Conservation (phyloP, 1,284 basidiomycete genomes). For the Vanrija humicola region DNA sequence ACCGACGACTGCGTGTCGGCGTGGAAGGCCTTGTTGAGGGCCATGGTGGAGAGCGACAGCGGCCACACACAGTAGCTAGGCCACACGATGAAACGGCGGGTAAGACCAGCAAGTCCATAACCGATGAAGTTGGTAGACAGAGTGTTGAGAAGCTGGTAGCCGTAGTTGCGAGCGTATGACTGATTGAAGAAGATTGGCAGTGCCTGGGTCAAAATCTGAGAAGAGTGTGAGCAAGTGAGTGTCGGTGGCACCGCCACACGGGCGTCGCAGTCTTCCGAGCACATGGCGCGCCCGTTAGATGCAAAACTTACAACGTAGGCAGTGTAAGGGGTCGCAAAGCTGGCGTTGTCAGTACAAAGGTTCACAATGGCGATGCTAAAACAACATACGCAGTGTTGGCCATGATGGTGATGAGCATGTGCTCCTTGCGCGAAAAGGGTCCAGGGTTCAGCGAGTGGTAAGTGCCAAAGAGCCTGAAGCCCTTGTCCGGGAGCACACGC, state of each 20-base stretch:
- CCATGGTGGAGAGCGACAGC: slow-evolving; percentile 50
- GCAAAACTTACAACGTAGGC: slow-evolving; percentile 35
- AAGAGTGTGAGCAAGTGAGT: not conserved
- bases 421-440: slow-evolving; percentile 52
- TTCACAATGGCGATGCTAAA: slow-evolving; percentile 8
- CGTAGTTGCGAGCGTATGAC: slow-evolving; percentile 41
- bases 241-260: no score
- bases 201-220: slow-evolving; percentile 31
- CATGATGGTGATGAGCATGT: slow-evolving; percentile 47
- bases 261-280: slow-evolving; percentile 5
- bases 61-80: slow-evolving; percentile 53
- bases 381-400: slow-evolving; percentile 36
- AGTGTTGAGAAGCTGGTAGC: slow-evolving; percentile 45
- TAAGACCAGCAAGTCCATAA: slow-evolving; percentile 54
- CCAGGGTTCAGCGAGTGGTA: slow-evolving; percentile 44
- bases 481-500: slow-evolving; percentile 1
- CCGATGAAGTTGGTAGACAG: slow-evolving; percentile 54
- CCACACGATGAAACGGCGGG: slow-evolving; percentile 52
- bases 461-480: slow-evolving; percentile 13
- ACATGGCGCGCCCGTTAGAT: no score
- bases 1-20: slow-evolving; percentile 39
- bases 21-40: slow-evolving; percentile 51
- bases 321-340: slow-evolving; percentile 37
- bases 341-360: no score
- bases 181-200: slow-evolving; percentile 39